Evolutionary conservation across 1,284 basidiomycete species (phyloP).

Genomic region (Volvariella volvacea): DNA sequence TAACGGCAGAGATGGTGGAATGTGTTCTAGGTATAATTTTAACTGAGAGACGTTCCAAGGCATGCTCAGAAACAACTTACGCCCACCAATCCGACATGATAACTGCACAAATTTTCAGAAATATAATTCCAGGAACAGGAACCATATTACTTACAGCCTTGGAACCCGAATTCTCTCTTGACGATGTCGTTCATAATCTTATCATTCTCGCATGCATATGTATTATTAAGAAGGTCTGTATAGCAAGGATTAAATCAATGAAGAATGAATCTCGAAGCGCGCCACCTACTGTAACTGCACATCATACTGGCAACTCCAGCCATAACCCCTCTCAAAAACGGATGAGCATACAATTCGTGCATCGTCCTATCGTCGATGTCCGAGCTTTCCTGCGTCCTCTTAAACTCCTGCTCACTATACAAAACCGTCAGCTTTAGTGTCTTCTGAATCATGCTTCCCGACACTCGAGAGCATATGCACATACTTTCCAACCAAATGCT

Average conservation of each 20-base stretch:
- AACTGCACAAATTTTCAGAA: slow-evolving; percentile 12
- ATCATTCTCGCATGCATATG: slow-evolving; percentile 75
- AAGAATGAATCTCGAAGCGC: neutral
- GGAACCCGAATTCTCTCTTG: slow-evolving; percentile 77
- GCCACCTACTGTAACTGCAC: slow-evolving; percentile 50
- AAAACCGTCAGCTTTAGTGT: neutral
- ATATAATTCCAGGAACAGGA: slow-evolving; percentile 40
- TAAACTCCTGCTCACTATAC: slow-evolving; percentile 62
- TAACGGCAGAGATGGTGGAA: slow-evolving; percentile 52
- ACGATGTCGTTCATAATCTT: slow-evolving; percentile 71
- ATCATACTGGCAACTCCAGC: slow-evolving; percentile 74
- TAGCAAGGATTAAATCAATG: neutral
- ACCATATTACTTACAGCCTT: slow-evolving; percentile 53
- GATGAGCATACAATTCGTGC: slow-evolving; percentile 68
- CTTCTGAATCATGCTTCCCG: neutral
- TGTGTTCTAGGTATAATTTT: slow-evolving; percentile 19
- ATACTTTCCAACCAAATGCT: slow-evolving; percentile 71
- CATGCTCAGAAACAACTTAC: slow-evolving; percentile 15
- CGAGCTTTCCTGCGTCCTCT: slow-evolving; percentile 45
- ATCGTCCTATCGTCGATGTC: slow-evolving; percentile 75
- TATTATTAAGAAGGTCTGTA: slow-evolving; percentile 64
- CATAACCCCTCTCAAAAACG: slow-evolving; percentile 70
- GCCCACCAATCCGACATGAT: slow-evolving; percentile 70
- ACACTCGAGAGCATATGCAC: no score
- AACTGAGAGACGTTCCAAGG: neutral